phyloP scores from a whole-genome alignment of 2,329 filamentous ascomycete genomes.

The Ceratocystis cubensis region DNA sequence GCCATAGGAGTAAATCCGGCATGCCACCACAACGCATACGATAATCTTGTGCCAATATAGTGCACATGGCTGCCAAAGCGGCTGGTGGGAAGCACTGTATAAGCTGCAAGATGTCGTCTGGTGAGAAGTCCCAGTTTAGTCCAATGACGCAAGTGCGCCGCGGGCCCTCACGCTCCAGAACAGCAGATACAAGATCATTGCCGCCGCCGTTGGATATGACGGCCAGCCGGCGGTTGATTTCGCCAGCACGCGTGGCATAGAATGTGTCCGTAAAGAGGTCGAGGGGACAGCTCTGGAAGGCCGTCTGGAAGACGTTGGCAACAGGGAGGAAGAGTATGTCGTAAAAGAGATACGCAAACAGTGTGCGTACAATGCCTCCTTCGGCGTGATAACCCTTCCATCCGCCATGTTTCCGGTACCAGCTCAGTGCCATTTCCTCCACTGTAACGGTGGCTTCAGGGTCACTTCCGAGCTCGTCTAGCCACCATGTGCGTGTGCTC shows the following conservation, averaged over 20 bases:
- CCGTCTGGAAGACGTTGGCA: constrained; percentile 93
- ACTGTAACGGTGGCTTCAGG: constrained; percentile 64
- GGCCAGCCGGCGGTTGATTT: constrained; percentile 77
- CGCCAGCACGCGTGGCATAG: constrained; percentile 69
- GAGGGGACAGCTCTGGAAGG: constrained; percentile 84
- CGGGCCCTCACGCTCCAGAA: constrained; percentile 57
- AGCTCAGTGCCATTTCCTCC: constrained; percentile 83
- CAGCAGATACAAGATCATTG: constrained; percentile 48
- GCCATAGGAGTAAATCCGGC: constrained; percentile 88
- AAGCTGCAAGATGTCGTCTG: constrained; percentile 69
- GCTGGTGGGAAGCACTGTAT: constrained; percentile 65
- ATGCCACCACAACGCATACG: constrained; percentile 69
- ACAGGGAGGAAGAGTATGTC: constrained; percentile 88
- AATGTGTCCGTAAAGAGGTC: constrained; percentile 91
- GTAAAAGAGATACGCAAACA: constrained; percentile 84
- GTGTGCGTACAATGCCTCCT: constrained; percentile 79
- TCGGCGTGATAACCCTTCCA: constrained; percentile 96
- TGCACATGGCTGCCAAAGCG: constrained; percentile 72
- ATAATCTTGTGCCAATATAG: constrained; percentile 93
- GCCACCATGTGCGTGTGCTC: constrained; percentile 70
- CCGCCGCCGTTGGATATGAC: constrained; percentile 78
- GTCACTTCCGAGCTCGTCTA: constrained; percentile 58
- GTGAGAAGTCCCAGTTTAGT: constrained; percentile 76
- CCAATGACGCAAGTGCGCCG: constrained; percentile 77
- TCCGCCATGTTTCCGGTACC: constrained; percentile 60